Evolutionary conservation across 2,329 filamentous ascomycete genomes (phyloP).

Genomic region (Colletotrichum tropicale): DNA sequence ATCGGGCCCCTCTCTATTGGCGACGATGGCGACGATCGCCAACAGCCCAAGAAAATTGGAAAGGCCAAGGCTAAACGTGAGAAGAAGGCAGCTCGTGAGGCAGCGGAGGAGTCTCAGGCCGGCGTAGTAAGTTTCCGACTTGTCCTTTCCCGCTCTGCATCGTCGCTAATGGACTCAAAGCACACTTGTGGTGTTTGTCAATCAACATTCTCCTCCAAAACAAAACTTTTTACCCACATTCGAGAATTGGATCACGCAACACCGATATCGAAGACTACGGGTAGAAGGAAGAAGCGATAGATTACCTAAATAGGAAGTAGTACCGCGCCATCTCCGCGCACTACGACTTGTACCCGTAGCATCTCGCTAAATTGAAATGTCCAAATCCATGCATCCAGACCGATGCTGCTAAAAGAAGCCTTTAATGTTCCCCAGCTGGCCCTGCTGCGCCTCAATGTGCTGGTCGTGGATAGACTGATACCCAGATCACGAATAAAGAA

Average conservation of each 20-base stretch:
- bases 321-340: neutral
- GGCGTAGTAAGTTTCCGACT: constrained; percentile 37
- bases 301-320: neutral
- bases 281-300: constrained; percentile 44
- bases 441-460: neutral
- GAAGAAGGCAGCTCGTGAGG: constrained; percentile 49
- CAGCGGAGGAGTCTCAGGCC: constrained; percentile 32
- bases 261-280: constrained; percentile 21
- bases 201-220: constrained; percentile 62
- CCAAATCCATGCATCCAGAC: neutral
- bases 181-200: constrained; percentile 51
- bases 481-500: neutral
- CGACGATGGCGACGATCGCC: neutral
- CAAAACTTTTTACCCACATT: constrained; percentile 76
- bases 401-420: neutral
- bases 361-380: neutral
- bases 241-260: constrained; percentile 69
- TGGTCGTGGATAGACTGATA: neutral
- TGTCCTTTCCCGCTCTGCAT: neutral
- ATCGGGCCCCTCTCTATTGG: neutral
- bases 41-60: constrained; percentile 45
- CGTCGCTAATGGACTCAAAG: constrained; percentile 24
- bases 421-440: neutral
- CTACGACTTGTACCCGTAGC: neutral
- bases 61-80: constrained; percentile 57